Evolutionary conservation across 148 eudicot species (phyloP), one percentile per base, ranked within the genome.

Genomic region (Amaranthus cruentus): DNA sequence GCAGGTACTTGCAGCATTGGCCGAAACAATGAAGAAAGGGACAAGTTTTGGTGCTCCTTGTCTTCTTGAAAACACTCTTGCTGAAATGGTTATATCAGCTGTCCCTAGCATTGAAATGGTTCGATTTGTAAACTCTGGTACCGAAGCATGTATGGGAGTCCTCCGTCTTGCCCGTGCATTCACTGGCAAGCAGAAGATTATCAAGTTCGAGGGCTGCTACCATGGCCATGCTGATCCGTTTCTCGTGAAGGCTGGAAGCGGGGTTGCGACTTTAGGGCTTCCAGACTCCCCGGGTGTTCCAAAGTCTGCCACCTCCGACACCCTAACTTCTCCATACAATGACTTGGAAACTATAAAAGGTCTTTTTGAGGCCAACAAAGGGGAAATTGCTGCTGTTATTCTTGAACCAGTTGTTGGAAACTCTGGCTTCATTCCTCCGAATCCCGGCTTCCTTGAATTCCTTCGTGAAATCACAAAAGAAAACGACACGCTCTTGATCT

Each of bases 31-130:
- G 99, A 89, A 88, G 77, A 96, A 96, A 76, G 97, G 99, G 47
- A 96, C 97, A 28, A 91, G 99, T 89, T 95, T 95, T 70, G 97
- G 98, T 62, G 99, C 99, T 70, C 99, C 94, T 18, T 91, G 99
- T 77, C 99, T 95, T 74, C 91, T 95, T 1, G 97, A 95, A 73
- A 95, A 91, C 70, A 81, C 75, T 6, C 86, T 96, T 3, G 97
- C 97, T 14, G 91, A 96, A 80, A 86, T 90, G 96, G 99, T 96
- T 47, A 90, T 92, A 72, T 83, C 99, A 14, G 99, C 99, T 66
- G 99, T 96, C 67, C 99, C 97, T 7, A 88, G 97, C 73, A 87
- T 92, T 68, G 96, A 92, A 81, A 96, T 96, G 99, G 97, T 96
- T 47, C 87, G 94, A n/a, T 90, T 92, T 75, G 99, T 92, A 43